A percentile compares a stretch with the other conserved stretches of the same genome.
Conservation (phyloP, 768 basidiomycete genomes). For the Lyophyllum semitale region DNA sequence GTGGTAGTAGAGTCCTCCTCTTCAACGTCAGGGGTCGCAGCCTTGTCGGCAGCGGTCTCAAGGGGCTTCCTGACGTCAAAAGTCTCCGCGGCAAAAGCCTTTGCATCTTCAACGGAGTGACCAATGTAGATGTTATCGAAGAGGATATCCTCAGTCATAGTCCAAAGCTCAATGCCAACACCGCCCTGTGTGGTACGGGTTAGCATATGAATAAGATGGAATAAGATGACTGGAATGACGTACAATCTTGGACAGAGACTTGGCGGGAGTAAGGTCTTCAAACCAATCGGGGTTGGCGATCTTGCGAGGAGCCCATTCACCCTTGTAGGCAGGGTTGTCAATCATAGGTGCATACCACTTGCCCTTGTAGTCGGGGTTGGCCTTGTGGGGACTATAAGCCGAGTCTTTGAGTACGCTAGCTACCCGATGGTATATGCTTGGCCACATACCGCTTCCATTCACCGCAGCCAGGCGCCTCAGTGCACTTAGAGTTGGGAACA, state of each 20-base stretch:
- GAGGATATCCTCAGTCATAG: slow-evolving; percentile 95
- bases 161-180: slow-evolving; percentile 98
- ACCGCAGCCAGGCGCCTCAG: slow-evolving; percentile 90
- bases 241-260: slow-evolving; percentile 84
- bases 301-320: slow-evolving; percentile 89
- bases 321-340: slow-evolving; percentile 97
- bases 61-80: slow-evolving; percentile 87
- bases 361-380: slow-evolving; percentile 96
- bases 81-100: slow-evolving; percentile 81
- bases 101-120: slow-evolving; percentile 85
- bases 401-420: not conserved
- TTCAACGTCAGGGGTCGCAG: slow-evolving; percentile 44
- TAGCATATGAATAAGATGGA: not conserved
- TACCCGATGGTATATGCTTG: not conserved
- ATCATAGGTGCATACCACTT: slow-evolving; percentile 96
- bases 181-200: slow-evolving; percentile 58
- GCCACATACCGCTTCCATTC: slow-evolving; percentile 78
- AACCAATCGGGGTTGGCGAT: slow-evolving; percentile 91
- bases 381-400: slow-evolving; percentile 68
- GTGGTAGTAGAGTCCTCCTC: slow-evolving; percentile 46
- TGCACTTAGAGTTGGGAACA: slow-evolving; percentile 88
- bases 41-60: slow-evolving; percentile 67
- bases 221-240: slow-evolving; percentile 23
- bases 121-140: slow-evolving; percentile 95
- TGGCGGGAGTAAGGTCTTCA: slow-evolving; percentile 82